Conservation (phyloP, 225 moss, liverwort and hornwort genomes). For the Takakia lepidozioides region DNA sequence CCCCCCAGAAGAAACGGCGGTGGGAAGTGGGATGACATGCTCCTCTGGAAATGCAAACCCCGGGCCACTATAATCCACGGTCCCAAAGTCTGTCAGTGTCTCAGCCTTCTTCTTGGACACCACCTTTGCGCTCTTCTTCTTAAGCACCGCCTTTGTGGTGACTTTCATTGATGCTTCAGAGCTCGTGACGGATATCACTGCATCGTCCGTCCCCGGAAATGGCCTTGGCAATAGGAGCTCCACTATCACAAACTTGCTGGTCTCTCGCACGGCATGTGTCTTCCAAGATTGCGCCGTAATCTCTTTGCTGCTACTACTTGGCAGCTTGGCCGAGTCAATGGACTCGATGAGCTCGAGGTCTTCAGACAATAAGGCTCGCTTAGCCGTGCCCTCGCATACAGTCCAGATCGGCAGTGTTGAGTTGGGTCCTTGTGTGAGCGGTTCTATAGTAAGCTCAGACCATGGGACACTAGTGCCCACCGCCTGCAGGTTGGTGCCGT, state of each 20-base stretch:
- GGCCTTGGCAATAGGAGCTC: slow-evolving; percentile 3
- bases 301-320: background rate
- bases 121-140: background rate
- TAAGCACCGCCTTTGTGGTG: slow-evolving; percentile 1
- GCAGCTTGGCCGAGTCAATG: slow-evolving; percentile 1
- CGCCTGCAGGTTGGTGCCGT: background rate
- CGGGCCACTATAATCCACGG: too few species aligned
- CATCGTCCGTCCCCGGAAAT: background rate
- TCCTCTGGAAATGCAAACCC: background rate
- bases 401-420: slow-evolving; percentile 2
- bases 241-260: background rate
- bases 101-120: background rate
- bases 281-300: background rate
- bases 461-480: slow-evolving; percentile 1
- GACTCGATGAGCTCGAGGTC: slow-evolving; percentile 2
- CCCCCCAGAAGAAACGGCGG: background rate
- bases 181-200: background rate
- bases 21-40: slow-evolving; percentile 2
- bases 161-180: slow-evolving; percentile 1
- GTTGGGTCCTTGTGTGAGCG: background rate
- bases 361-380: background rate
- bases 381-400: background rate
- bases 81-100: background rate
- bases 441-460: background rate
- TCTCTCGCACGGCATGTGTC: background rate